Evolutionary conservation across 805 yeast genomes (phyloP), one percentile per base, ranked within the genome.

Genomic region (Candida parachauliodes): DNA sequence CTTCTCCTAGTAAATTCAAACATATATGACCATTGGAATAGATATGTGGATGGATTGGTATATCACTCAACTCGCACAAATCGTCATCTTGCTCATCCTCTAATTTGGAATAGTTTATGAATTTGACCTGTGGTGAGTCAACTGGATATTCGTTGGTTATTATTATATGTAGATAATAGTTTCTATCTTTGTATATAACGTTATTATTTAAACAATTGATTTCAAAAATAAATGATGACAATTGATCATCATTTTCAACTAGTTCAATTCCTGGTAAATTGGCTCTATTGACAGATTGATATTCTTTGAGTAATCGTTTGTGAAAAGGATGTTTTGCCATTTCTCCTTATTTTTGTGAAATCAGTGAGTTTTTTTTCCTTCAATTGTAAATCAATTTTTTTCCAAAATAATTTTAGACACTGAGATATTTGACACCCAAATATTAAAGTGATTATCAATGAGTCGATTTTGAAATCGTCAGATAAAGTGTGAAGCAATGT

Each of bases 1-100:
- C 82, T 14, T 69, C 70, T 2, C 83, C 87, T 25, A 83, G 57
- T 1, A 83, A 58, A 49, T 83, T 77, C 15, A 83, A 60, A 51
- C 91, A 83, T n/a, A 83, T 83, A 49, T 83, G 89, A 1, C 89
- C 91, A 49, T 83, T 83, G 22, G 82, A 72, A 50, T 83, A 83
- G 2, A 83, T 68, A 50, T 83, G 91, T 0, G 91, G 91, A 50
- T 83, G 88, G 2, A 81, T 48, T 1, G 91, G 91, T 3, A 83
- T 71, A 21, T 42, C 46, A 15, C 35, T 41, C 11, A 34, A 34
- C 4, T 12, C 15, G 4, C 14, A 4, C 14, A 27, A 11, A 2
- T 29, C 41, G 5, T 27, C 43, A 2, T 47, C 49, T 5, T 29
- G 29, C 5, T 23, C 35, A 12, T 35, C 36, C n/a, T n/a, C n/a